Evolutionary conservation across 108 stramenopile species (phyloP), one percentile per base, ranked within the genome.

Genomic region (Asterionellopsis glacialis): DNA sequence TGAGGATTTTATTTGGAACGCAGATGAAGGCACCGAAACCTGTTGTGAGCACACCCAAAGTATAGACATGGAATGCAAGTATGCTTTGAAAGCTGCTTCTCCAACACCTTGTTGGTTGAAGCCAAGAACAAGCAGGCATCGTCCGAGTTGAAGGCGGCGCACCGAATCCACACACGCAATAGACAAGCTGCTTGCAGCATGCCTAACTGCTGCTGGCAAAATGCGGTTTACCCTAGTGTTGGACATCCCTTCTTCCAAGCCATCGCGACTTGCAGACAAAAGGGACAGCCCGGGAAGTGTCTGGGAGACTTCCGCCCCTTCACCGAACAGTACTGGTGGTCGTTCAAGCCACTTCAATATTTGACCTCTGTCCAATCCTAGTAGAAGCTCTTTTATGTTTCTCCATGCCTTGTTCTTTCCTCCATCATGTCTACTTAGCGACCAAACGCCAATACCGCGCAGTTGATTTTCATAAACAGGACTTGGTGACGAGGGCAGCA

Each of bases 31-130:
- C 51, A 69, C 63, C 0, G 59, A 27, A 12, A 79, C 65, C 4
- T 57, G 61, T 57, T 80, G 79, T 45, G 72, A 50, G 16, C 59
- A 68, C 14, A 65, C 56, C 72, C 69, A 80, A 26, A 74, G 33
- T 16, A 64, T 38, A 0, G 73, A 61, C 48, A 80, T 52, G 28
- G 65, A 26, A 18, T 68, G 69, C 4, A 74, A 23, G 45, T 74
- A 80, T 27, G 61, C 61, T 14, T 59, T 55, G 26, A 70, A 56
- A 4, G 73, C 73, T 14, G 61, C 64, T 21, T 54, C 45, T 21
- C 24, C 13, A 10, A 61, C 57, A 21, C n/a, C 28, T 21, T 51
- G 55, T 25, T 52, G 67, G 11, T 63, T 54, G 21, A 68, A 41
- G 11, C 59, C 64, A 11, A 62, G 33, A 14, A 78, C 43, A n/a